Percentiles rank a stretch among this genome's conserved stretches.
These are phyloP conservation scores for Globisporangium nagaii DNA, from an alignment of 352 stramenopile species.

Conservation along the genomic window DNA sequence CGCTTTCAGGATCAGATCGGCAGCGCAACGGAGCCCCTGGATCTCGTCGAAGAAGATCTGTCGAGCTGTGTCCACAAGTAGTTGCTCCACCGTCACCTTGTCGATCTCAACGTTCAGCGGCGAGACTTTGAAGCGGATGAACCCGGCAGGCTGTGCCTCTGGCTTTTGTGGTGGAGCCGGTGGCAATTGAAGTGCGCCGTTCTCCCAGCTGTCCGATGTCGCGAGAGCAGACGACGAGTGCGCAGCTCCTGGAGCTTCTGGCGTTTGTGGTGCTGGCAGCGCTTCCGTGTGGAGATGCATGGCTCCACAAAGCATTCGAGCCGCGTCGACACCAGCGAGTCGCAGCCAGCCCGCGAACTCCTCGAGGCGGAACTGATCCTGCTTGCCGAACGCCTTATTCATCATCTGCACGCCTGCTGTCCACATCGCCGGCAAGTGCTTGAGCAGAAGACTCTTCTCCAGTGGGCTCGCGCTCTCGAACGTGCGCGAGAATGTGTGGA, in stretches of 20 bases:
- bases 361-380: constrained; percentile 41
- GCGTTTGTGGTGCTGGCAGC: neutral
- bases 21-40: neutral
- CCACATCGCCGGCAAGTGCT: constrained; percentile 38
- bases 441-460: constrained; percentile 34
- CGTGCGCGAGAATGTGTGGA: constrained; percentile 19
- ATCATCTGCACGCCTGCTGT: constrained; percentile 28
- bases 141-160: constrained; percentile 6
- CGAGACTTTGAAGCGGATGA: constrained; percentile 32
- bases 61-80: constrained; percentile 21
- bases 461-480: constrained; percentile 26
- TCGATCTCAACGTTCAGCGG: constrained; percentile 22
- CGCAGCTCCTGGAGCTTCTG: neutral
- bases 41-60: constrained; percentile 8
- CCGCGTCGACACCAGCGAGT: constrained; percentile 14
- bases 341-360: constrained; percentile 30
- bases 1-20: constrained; percentile 2
- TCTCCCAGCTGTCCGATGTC: constrained; percentile 13
- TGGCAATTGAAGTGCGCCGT: neutral
- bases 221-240: neutral
- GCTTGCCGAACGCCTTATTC: constrained; percentile 60
- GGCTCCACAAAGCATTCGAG: constrained; percentile 25
- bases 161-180: neutral
- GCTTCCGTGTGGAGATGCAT: constrained; percentile 43
- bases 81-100: neutral